Evolutionary conservation across 1,139 yeast species (phyloP).

Genomic region (Debaryomycetaceae sp.): DNA sequence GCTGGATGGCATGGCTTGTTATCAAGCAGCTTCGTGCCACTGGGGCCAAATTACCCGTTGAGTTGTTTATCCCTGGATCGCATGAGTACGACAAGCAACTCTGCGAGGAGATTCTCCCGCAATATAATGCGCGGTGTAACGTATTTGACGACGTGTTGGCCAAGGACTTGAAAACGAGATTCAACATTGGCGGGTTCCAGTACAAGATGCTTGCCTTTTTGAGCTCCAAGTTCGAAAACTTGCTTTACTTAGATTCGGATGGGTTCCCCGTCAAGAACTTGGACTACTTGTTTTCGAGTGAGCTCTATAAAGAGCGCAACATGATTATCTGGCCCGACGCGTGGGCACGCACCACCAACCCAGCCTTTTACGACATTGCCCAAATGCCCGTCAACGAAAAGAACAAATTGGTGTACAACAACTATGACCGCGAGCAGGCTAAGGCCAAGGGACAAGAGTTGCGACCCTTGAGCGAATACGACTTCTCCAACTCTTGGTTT

Average conservation of each 20-base stretch:
- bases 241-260: constrained; percentile 65
- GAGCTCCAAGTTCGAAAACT: constrained; percentile 53
- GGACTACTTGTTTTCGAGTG: constrained; percentile 42
- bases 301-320: constrained; percentile 37
- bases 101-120: constrained; percentile 48
- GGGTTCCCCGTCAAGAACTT: constrained; percentile 56
- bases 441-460: constrained; percentile 12
- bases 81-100: constrained; percentile 48
- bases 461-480: constrained; percentile 27
- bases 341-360: constrained; percentile 48
- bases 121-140: constrained; percentile 52
- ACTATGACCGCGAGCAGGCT: constrained; percentile 26
- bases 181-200: constrained; percentile 54
- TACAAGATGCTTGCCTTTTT: constrained; percentile 59
- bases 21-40: constrained; percentile 37
- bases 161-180: constrained; percentile 19
- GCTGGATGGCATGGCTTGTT: constrained; percentile 43
- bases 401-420: constrained; percentile 29
- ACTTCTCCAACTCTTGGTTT: constrained; percentile 32
- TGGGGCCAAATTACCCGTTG: constrained; percentile 40
- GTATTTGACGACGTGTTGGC: constrained; percentile 34
- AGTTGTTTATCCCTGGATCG: constrained; percentile 48
- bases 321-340: constrained; percentile 51
- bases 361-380: constrained; percentile 43
- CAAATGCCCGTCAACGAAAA: constrained; percentile 33